Base-by-base conservation (phyloP, 805 yeast genomes). In the Candida ipomoeae region DNA sequence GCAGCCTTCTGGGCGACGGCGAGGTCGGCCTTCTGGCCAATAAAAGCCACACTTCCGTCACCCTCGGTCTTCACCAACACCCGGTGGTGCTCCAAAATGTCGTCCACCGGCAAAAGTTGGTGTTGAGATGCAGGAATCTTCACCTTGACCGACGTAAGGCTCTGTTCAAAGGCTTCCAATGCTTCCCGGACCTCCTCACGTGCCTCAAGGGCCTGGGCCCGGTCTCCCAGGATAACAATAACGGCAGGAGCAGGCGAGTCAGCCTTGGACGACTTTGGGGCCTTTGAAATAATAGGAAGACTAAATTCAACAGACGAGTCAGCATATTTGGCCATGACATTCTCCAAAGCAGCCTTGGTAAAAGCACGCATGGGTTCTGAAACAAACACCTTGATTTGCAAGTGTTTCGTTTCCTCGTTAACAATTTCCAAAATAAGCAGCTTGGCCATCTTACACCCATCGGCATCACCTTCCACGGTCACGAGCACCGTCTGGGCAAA, bases 401-500 rank as follows among this genome's bases (percentile, higher is more conserved):
- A 70, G 57, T 69, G 74, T 62, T 83, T 85, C 48, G 89, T 85
- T 60, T 86, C 84, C 61, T 86, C 87, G 61, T 80, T 78, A 45
- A 90, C 95, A 60, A 90, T 86, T 18, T 79, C 81, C 62, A 81
- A 58, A 56, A 92, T 89, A 63, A 77, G 81, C 34, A 71, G 66
- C 62, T 85, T 85, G 31, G 97, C 97, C 45, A 77, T 76, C 55
- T 77, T 79, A 58, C 87, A 87, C 49, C 96, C 90, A 64, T 87
- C 95, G 53, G 80, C 78, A 63, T 90, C 96, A 70, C 97, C 98
- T 53, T 81, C 85, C 49, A 91, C 73, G 26, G 82, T 70, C 48
- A 91, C 84, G 33, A 74, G 72, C 32, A 86, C 75, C n/a, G 79
- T 65, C 44, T 74, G 80, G 35, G 84, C 84, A 60, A 80, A 81